These are phyloP conservation scores for Tricharina praecox DNA, from an alignment of 495 filamentous ascomycete species.

Conservation along the genomic window DNA sequence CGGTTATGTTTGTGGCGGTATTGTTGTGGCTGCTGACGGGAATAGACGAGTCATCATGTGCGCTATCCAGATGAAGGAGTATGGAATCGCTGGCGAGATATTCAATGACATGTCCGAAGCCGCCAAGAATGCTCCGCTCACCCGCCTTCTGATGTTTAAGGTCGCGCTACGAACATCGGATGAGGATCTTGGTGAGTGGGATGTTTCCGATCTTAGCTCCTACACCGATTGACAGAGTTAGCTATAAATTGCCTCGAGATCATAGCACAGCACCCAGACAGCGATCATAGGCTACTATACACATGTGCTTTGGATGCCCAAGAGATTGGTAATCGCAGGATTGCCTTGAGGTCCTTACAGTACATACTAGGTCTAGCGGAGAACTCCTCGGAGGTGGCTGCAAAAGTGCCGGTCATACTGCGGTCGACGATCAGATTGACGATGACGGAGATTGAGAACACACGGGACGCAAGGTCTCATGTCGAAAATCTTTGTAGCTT, in stretches of 20 bases:
- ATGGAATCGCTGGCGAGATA: conserved; percentile 35
- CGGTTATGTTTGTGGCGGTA: not conserved
- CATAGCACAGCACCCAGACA: conserved; percentile 33
- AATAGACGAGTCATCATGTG: conserved; percentile 55
- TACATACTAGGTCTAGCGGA: conserved; percentile 41
- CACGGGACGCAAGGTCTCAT: conserved; percentile 20
- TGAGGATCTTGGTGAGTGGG: conserved; percentile 32
- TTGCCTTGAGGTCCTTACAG: conserved; percentile 42
- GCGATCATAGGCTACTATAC: conserved; percentile 46
- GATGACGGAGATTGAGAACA: conserved; percentile 35
- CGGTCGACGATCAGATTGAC: conserved; percentile 47
- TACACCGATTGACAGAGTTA: conserved; percentile 14
- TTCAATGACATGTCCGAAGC: conserved; percentile 44
- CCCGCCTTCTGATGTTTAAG: conserved; percentile 59
- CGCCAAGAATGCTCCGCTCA: conserved; percentile 41
- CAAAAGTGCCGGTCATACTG: conserved; percentile 52
- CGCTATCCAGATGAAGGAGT: conserved; percentile 39
- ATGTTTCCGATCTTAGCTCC: conserved; percentile 5
- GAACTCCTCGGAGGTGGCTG: conserved; percentile 31
- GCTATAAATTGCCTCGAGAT: conserved; percentile 41
- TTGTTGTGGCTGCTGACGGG: not conserved
- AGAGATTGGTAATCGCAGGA: conserved; percentile 39
- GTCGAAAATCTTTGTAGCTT: conserved; percentile 40
- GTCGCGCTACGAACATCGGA: conserved; percentile 46
- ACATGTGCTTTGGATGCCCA: conserved; percentile 66